Base-by-base conservation (phyloP, 225 moss, liverwort and hornwort genomes). In the Sphagnum contortum region DNA sequence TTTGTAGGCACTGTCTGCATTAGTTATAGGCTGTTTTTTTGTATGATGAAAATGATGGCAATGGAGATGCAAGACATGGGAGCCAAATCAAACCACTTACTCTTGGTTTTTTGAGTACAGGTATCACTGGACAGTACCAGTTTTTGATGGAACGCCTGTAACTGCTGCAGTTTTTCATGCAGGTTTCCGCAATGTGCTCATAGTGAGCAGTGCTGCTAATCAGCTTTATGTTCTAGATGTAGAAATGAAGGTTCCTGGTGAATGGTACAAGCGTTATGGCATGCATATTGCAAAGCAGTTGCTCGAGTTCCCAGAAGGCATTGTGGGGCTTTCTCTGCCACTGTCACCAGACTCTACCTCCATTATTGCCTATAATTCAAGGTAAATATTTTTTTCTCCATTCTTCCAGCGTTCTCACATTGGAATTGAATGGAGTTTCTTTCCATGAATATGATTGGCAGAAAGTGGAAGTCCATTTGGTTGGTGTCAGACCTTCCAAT, bases 121-220 rank as follows among this genome's bases (percentile, higher is more conserved):
- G 78, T 93, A 89, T 76, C 93, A 99, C 68, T 99, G 98, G 98
- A 85, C 93, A 14, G 82, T 91, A 61, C 93, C 93, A 62, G 84
- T 91, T 56, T 73, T 91, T 64, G 98, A 99, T 70, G 98, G 92
- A 68, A 84, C 89, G 51, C 73, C 86, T 51, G 93, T 86, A 46
- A 93, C 93, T 8, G 89, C 93, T n/a, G 91, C 94, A 73, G 65
- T 93, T 48, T 93, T 98, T 55, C 87, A 90, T 64, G 89, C 86
- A 57, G 79, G 88, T 60, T 78, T 72, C 49, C 84, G 89, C 52
- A 90, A 87, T 64, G 77, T 93, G 55, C 91, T 99, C 7, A 86
- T 99, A 48, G 71, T 99, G 14, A 86, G 93, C 73, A 99, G 93
- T 57, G 91, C 98, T 10, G 80, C 83, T 46, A 99, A 93, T 73